Evolutionary conservation across 116 monocot genomes (phyloP).

Genomic region (Dioscorea cayenensis): DNA sequence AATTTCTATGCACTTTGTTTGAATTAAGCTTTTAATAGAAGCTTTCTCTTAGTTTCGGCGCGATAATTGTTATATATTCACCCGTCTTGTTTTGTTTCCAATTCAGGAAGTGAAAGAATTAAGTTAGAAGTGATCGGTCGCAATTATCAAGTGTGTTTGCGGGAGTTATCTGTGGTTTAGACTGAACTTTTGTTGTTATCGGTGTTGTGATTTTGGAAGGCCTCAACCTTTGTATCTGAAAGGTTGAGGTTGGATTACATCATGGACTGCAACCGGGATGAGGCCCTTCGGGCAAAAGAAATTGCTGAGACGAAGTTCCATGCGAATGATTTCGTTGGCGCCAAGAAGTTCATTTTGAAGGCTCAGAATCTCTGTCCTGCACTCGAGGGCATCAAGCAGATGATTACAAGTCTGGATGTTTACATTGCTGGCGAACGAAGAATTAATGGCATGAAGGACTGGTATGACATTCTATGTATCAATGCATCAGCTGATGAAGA

Average conservation of each 20-base stretch:
- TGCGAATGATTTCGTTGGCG: constrained; percentile 34
- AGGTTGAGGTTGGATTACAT: not conserved
- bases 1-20: not conserved
- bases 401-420: constrained; percentile 52
- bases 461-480: constrained; percentile 50
- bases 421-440: constrained; percentile 37
- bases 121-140: not conserved
- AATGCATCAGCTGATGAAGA: constrained; percentile 61
- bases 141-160: not conserved
- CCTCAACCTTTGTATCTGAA: not conserved
- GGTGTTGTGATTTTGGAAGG: not conserved
- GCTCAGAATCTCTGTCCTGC: constrained; percentile 53
- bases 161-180: not conserved
- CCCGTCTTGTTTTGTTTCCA: not conserved
- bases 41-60: not conserved
- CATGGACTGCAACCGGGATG: constrained; percentile 70
- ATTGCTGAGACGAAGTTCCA: constrained; percentile 57
- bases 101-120: not conserved
- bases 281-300: constrained; percentile 53
- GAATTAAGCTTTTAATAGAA: not conserved
- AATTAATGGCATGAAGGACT: constrained; percentile 61
- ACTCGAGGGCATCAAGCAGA: constrained; percentile 49
- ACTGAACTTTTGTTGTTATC: not conserved
- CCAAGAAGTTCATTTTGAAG: constrained; percentile 55
- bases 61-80: not conserved